These are phyloP conservation scores for Sporothrix phasma DNA, from an alignment of 2,329 filamentous ascomycete genomes.

Conservation along the genomic window DNA sequence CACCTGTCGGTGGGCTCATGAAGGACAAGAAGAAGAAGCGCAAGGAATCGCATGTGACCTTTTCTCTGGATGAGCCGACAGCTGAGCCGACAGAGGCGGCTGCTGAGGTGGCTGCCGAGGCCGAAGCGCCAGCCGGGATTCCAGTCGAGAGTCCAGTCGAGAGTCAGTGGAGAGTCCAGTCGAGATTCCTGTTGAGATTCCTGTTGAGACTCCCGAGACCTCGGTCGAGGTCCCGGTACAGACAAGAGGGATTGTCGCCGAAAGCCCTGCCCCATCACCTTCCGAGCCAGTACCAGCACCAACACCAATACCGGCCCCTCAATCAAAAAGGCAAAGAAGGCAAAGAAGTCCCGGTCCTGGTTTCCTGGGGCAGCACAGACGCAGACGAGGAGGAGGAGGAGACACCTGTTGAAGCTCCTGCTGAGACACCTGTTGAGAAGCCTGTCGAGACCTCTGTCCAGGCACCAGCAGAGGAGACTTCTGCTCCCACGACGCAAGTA, in stretches of 20 bases:
- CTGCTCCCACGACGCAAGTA: background rate
- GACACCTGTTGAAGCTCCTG: background rate
- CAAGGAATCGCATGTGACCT: constrained; percentile 11
- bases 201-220: background rate
- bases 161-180: background rate
- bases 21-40: background rate
- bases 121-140: background rate
- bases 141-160: background rate
- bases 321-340: constrained; percentile 6
- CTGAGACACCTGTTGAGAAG: background rate
- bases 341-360: constrained; percentile 1
- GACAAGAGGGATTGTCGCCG: background rate
- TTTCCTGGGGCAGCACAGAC: background rate
- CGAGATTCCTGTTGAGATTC: background rate
- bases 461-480: background rate
- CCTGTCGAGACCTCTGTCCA: background rate
- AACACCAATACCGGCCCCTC: background rate
- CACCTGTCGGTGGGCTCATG: background rate
- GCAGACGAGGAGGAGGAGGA: background rate
- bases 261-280: background rate
- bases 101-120: too few species aligned
- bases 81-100: background rate
- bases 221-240: background rate
- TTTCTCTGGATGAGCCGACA: constrained; percentile 2
- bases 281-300: background rate